Evolutionary conservation across 352 stramenopile genomes (phyloP), one percentile per base, ranked within the genome.

Genomic region (Phytophthora sp.): DNA sequence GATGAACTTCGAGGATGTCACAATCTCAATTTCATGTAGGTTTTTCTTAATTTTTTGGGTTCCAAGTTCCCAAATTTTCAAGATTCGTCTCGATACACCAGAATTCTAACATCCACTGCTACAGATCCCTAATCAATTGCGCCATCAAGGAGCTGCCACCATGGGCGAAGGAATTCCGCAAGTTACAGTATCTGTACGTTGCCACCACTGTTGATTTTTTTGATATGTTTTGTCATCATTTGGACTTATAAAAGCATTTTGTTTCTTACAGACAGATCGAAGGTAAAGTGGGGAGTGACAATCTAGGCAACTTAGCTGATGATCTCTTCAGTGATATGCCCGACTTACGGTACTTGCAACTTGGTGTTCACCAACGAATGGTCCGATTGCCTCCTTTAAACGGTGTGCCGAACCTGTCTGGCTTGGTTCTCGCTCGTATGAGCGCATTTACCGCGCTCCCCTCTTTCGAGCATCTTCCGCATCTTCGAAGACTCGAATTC

Each of bases 261-360:
- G n/a, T n/a, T n/a, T n/a, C 31, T 2, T 30, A 13, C 23, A 86
- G 77, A n/a, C 74, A 84, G 55, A 67, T 86, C 16, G 77, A 82
- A 70, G 77, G 77, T 12, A 77, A 66, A 24, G 41, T 71, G 3
- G 60, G 59, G 0, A 56, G 39, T 29, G 21, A 29, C 16, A 80
- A 79, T n/a, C 57, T 71, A n/a, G 49, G 42, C 1, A 29, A 52
- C 15, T 31, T 86, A 18, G 16, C 42, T 0, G 46, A 53, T 8
- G 55, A 74, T 31, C 53, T 87, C 2, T 86, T 89, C 51, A 51
- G 26, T 4, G 24, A 65, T 9, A 74, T 82, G 63, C 52, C 57
- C 0, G 57, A 68, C 7, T 47, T 89, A 9, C 68, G 54, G 1
- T 76, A 76, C 16, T 55, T 89, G 2, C 69, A 84, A 18, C 33